Evolutionary conservation across 202 grass and related monocot genomes (phyloP), one percentile per base, ranked within the genome.

Genomic region (Panicum virgatum): DNA sequence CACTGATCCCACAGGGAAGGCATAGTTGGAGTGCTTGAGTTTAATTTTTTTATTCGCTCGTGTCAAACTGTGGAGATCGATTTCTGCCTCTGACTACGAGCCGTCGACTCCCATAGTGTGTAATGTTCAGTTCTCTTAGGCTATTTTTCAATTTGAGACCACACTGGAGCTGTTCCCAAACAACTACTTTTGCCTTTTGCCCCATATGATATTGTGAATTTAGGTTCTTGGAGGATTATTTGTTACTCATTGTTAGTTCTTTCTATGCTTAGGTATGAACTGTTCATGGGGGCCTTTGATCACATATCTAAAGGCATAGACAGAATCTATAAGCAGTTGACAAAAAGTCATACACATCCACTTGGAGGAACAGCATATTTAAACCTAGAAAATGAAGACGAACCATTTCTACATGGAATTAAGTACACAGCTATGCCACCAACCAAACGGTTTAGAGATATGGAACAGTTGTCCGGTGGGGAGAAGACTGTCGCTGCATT

Each of bases 341-440:
- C 96, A 63, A 98, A 91, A 88, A 96, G 96, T 84, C 89, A 93
- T 56, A 98, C 96, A 27, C 92, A 98, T 88, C 96, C 89, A 58
- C 96, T 98, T 75, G 96, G 96, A 68, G 96, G 96, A 60, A 98
- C 96, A 85, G 87, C 96, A 36, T 98, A 98, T 84, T 86, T 98
- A 61, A 98, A 98, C 81, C 82, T 98, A 44, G 96, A 98, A 91
- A 98, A 98, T 86, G 96, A 98, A 85, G 96, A 98, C 2, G 96
- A 98, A 37, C 96, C 96, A 66, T 98, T 91, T 82, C 57, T 96
- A 19, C 84, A 98, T 80, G 96, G 96, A 54, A 98, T 98, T 82
- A 98, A 96, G 74, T 98, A 98, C 83, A 98, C 96, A 71, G 92
- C 92, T 68, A 98, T 98, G 92, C 92, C 92, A 38, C 96, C 96